Conservation (phyloP, 345 rosid genomes). For the Lepidium sativum region DNA sequence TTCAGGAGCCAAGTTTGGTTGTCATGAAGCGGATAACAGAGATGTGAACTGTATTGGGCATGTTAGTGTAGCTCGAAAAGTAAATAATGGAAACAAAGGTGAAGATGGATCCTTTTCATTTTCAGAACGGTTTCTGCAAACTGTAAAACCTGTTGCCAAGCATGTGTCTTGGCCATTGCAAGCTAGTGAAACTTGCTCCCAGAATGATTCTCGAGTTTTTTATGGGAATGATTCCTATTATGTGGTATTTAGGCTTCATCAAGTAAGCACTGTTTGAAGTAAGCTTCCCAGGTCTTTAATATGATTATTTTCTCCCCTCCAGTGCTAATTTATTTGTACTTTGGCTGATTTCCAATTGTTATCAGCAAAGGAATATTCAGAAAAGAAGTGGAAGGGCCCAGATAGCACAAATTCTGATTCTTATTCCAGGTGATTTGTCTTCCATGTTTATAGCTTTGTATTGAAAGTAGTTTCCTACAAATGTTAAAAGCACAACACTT, state of each 20-base stretch:
- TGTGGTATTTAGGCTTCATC: conserved; percentile 93
- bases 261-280: conserved; percentile 39
- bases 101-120: conserved; percentile 58
- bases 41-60: conserved; percentile 45
- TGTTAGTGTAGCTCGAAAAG: conserved; percentile 69
- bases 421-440: conserved; percentile 62
- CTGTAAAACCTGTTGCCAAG: conserved; percentile 83
- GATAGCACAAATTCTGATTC: conserved; percentile 59
- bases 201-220: conserved; percentile 52
- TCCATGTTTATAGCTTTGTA: not conserved
- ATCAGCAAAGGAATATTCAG: conserved; percentile 79
- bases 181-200: conserved; percentile 46
- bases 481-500: conserved; percentile 8
- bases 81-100: conserved; percentile 64
- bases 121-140: conserved; percentile 64
- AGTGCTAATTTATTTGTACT: not conserved
- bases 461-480: conserved; percentile 1
- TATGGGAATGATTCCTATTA: conserved; percentile 94
- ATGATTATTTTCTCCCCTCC: not conserved
- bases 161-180: conserved; percentile 45
- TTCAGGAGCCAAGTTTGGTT: conserved; percentile 60
- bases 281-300: not conserved
- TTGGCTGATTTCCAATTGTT: conserved; percentile 44
- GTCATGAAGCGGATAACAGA: conserved; percentile 61
- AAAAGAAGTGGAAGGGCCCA: conserved; percentile 81